Evolutionary conservation across 345 rosid species (phyloP).

Genomic region (Melaleuca quinquenervia): DNA sequence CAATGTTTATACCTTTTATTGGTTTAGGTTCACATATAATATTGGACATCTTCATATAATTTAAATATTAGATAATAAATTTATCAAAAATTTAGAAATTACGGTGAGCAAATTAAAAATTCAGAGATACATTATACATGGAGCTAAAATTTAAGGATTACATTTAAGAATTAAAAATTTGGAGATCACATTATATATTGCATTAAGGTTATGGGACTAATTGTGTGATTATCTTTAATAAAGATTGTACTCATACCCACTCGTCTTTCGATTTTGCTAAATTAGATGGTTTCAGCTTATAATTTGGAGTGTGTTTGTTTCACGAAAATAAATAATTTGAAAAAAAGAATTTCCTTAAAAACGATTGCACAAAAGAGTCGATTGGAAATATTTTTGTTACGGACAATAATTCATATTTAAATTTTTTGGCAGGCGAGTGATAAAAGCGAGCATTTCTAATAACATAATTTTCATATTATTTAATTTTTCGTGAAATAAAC

Average conservation of each 20-base stretch:
- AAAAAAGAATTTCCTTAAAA: not conserved
- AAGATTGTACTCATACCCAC: not conserved
- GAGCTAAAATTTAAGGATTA: fast-evolving
- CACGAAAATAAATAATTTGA: not conserved
- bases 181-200: fast-evolving
- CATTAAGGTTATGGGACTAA: not conserved
- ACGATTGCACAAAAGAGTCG: not conserved
- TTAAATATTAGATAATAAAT: no score
- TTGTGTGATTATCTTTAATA: not conserved
- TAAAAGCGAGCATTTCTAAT: not conserved
- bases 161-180: not conserved
- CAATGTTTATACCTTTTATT: fast-evolving
- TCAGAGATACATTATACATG: not conserved
- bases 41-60: not conserved
- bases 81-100: no score
- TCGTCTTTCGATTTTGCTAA: not conserved
- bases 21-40: fast-evolving
- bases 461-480: not conserved
- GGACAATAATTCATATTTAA: not conserved
- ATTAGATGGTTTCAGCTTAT: not conserved
- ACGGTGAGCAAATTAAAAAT: not conserved
- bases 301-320: not conserved
- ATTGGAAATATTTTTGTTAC: fast-evolving
- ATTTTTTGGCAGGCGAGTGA: fast-evolving
- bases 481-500: fast-evolving